phyloP scores from a whole-genome alignment of 169 alveolate species.

The Hepatocystis sp. region DNA sequence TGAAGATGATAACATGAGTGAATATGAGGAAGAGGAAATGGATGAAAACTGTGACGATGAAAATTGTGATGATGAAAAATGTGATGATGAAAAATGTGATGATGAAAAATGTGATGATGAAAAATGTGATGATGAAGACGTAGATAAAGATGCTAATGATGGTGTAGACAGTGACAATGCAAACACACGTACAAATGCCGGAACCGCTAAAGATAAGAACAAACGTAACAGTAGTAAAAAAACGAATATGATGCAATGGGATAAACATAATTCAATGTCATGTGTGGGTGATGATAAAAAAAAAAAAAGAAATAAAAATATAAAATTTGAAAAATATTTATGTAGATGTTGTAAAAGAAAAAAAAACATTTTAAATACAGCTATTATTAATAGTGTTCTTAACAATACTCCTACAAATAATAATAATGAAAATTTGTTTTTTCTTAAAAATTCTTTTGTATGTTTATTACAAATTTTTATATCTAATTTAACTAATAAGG shows the following conservation, averaged over 20 bases:
- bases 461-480: constrained; percentile 59
- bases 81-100: background rate
- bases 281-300: constrained; percentile 28
- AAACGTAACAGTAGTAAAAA: constrained; percentile 1
- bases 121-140: background rate
- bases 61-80: too few relatives aligned
- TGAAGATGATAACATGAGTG: too few relatives aligned
- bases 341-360: constrained; percentile 30
- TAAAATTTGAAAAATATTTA: constrained; percentile 30
- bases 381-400: background rate
- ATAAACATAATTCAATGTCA: constrained; percentile 6
- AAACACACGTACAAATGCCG: background rate
- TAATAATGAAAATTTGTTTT: too few relatives aligned
- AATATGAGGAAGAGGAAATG: constrained; percentile 6
- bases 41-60: background rate
- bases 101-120: background rate
- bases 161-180: background rate
- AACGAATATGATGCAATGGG: background rate
- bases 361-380: background rate
- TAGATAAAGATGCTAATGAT: background rate
- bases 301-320: constrained; percentile 13
- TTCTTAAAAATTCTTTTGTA: background rate
- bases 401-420: too few relatives aligned
- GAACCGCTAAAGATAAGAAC: background rate
- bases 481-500: constrained; percentile 46